A percentile compares a stretch with the other conserved stretches of the same genome.
Conservation (phyloP, 179 eudicot species). For the Patellifolia procumbens region DNA sequence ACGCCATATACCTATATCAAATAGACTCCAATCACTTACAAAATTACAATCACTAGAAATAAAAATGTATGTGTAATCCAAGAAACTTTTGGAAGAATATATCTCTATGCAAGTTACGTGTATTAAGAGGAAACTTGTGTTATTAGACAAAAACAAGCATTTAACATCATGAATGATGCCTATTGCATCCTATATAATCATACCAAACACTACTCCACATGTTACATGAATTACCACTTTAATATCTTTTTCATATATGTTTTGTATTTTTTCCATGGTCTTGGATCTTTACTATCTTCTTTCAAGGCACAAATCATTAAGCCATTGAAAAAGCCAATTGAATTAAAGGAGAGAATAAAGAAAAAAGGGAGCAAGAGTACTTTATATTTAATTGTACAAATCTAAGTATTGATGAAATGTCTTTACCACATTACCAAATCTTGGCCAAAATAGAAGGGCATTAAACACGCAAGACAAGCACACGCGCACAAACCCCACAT, state of each 20-base stretch:
- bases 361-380: background rate
- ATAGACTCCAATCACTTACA: too few relatives aligned
- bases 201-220: background rate
- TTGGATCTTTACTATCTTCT: conserved; percentile 12
- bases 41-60: too few relatives aligned
- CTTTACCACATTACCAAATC: too few relatives aligned
- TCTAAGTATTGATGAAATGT: background rate
- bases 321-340: background rate
- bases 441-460: background rate
- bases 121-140: background rate
- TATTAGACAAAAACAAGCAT: background rate
- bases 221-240: conserved; percentile 14
- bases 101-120: too few relatives aligned
- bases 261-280: background rate
- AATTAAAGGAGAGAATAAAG: background rate
- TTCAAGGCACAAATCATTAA: conserved; percentile 25
- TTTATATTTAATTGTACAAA: background rate
- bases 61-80: too few relatives aligned
- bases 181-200: background rate
- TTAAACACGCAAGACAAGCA: background rate
- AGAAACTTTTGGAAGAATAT: too few relatives aligned
- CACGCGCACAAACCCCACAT: background rate
- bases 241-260: background rate
- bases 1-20: too few relatives aligned
- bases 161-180: background rate